Base-by-base conservation (phyloP, 164 flowering plant genomes). In the Magnolia sinica region DNA sequence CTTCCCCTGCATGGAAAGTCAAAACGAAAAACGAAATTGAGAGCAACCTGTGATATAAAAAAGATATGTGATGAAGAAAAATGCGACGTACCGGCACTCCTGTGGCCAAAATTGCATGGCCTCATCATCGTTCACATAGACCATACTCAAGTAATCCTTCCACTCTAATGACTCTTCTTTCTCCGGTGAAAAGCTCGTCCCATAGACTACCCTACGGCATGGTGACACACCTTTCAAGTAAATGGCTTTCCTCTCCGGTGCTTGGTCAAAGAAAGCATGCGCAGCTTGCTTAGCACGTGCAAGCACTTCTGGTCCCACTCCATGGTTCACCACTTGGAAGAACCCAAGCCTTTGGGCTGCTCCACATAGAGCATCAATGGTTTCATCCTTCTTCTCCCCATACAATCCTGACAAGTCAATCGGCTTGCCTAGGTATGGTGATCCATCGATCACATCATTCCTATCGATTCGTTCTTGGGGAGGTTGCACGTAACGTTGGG, bases 321-420 rank as follows among this genome's bases (percentile, higher is more conserved):
- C 81, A 71, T 79, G 81, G 66, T 79, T 79, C 72, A 79, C 81
- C 45, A 79, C 81, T 45, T 79, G 75, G 64, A 79, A 79, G 71
- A 79, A 79, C 24, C 78, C 78, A 4, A 75, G 72, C 64, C 71
- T 79, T 67, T 55, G 37, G 2, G 81, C 78, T 3, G 78, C 78
- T 66, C 23, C 74, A 55, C 81, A 75, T 13, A 79, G 27, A 5
- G 37, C 24, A 7, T 65, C 45, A 16, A 61, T 61, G 64, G 19
- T 63, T 7, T 61, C 52, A 49, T 9, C 75, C 65, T 61, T 37
- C n/a, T 79, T 71, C 78, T 71, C 72, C 22, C 78, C 81, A 50
- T 71, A 75, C 63, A 79, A 45, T 0, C 50, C 75, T 4, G 75
- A 49, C 50, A 79, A 66, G 72, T 79, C 78, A 1, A 79, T 79